phyloP scores from a whole-genome alignment of 345 rosid genomes.

The Moricandia arvensis region DNA sequence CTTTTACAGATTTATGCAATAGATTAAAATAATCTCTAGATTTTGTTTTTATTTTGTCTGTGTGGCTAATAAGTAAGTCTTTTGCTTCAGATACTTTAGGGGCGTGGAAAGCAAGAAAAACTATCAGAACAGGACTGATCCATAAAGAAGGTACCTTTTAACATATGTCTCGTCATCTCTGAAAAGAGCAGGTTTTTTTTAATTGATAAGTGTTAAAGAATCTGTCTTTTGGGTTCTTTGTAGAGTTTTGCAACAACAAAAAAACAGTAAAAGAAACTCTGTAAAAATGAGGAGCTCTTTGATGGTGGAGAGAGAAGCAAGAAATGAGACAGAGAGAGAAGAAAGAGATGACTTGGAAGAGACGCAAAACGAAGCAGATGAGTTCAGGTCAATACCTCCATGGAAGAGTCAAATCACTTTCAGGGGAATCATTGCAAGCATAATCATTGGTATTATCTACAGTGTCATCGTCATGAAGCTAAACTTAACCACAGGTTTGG shows the following conservation, averaged over 20 bases:
- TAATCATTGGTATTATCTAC: conserved; percentile 69
- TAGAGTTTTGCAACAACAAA: not conserved
- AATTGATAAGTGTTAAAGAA: not conserved
- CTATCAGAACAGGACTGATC: conserved; percentile 29
- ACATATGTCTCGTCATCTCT: not conserved
- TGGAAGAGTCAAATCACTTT: conserved; percentile 77
- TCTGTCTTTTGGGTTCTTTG: conserved; percentile 17
- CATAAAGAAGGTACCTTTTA: conserved; percentile 22
- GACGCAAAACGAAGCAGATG: conserved; percentile 39
- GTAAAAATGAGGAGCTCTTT: conserved; percentile 18
- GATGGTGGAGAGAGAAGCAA: conserved; percentile 24
- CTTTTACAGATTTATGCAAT: conserved; percentile 25
- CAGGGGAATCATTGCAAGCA: conserved; percentile 73
- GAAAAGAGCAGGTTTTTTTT: not conserved
- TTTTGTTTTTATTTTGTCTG: conserved; percentile 11
- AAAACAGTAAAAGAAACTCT: not conserved
- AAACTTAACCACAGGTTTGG: conserved; percentile 85
- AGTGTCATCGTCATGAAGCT: conserved; percentile 90
- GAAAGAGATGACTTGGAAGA: conserved; percentile 43
- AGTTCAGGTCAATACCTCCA: conserved; percentile 53
- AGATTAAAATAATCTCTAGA: conserved; percentile 21
- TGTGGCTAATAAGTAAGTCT: conserved; percentile 7
- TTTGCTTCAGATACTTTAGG: conserved; percentile 14
- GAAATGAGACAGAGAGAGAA: conserved; percentile 29
- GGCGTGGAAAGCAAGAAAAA: conserved; percentile 21